Evolutionary conservation across 225 moss, liverwort and hornwort species (phyloP).

Genomic region (Straminergon stramineum): DNA sequence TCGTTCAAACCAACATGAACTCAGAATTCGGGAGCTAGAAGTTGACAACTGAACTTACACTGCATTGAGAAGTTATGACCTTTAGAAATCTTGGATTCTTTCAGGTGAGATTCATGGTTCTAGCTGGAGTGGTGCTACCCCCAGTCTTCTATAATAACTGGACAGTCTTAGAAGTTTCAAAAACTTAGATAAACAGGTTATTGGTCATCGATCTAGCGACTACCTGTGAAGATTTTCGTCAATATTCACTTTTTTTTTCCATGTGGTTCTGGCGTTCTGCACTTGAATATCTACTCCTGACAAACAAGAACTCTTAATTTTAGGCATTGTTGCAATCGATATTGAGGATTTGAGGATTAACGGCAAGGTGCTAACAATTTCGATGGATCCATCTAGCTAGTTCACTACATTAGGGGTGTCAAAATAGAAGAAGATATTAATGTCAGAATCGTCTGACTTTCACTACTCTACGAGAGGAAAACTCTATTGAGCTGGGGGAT

Average conservation of each 20-base stretch:
- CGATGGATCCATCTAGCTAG: background rate
- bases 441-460: background rate
- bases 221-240: background rate
- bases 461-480: background rate
- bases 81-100: background rate
- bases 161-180: background rate
- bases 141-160: background rate
- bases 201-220: background rate
- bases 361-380: background rate
- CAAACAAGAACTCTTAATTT: background rate
- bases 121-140: background rate
- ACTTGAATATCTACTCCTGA: background rate
- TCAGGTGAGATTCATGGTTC: background rate
- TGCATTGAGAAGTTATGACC: background rate
- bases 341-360: background rate
- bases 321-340: background rate
- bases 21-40: background rate
- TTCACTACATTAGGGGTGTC: background rate
- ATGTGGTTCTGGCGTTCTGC: too few species aligned
- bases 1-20: background rate
- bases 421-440: background rate
- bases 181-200: background rate
- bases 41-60: background rate
- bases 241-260: background rate
- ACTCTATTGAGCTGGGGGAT: background rate